Evolutionary conservation across 495 filamentous ascomycete genomes (phyloP).

Genomic region (Pyrenopolyporus hunteri): DNA sequence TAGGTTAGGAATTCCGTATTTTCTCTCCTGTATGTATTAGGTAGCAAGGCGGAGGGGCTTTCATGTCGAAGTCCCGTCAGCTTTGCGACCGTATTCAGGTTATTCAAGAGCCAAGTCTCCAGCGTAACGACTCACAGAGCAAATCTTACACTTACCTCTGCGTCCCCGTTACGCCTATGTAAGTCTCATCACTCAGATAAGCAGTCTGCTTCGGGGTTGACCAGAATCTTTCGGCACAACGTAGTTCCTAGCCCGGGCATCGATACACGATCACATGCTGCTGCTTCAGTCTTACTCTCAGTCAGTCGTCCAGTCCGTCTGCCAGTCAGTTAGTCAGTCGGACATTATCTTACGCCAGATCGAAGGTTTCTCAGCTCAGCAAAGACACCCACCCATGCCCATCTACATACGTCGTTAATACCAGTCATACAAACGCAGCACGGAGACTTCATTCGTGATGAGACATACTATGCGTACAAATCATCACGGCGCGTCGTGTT

Average conservation of each 20-base stretch:
- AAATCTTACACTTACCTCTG: not conserved
- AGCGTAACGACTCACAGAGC: not conserved
- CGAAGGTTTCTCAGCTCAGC: slow-evolving; percentile 9
- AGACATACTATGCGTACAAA: too few species aligned
- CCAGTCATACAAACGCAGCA: not conserved
- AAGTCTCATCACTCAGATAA: not conserved
- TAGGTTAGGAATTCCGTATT: too few species aligned
- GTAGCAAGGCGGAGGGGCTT: not conserved
- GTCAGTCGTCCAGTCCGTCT: not conserved
- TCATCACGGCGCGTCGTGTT: slow-evolving; percentile 17
- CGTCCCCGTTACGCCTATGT: not conserved
- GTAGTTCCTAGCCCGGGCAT: slow-evolving; percentile 18
- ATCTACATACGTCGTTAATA: not conserved
- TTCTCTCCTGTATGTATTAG: not conserved
- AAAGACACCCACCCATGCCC: not conserved
- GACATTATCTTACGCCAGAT: too few species aligned
- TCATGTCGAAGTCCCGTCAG: not conserved
- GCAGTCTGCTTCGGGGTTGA: slow-evolving; percentile 8
- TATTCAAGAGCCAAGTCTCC: not conserved
- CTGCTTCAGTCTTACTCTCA: not conserved
- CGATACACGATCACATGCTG: slow-evolving; percentile 17
- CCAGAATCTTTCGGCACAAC: slow-evolving; percentile 12
- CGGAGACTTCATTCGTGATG: not conserved
- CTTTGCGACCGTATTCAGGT: slow-evolving; percentile 4
- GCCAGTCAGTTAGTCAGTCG: too few species aligned